Conservation (phyloP, 2,329 filamentous ascomycete genomes). For the Colletotrichum karsti region DNA sequence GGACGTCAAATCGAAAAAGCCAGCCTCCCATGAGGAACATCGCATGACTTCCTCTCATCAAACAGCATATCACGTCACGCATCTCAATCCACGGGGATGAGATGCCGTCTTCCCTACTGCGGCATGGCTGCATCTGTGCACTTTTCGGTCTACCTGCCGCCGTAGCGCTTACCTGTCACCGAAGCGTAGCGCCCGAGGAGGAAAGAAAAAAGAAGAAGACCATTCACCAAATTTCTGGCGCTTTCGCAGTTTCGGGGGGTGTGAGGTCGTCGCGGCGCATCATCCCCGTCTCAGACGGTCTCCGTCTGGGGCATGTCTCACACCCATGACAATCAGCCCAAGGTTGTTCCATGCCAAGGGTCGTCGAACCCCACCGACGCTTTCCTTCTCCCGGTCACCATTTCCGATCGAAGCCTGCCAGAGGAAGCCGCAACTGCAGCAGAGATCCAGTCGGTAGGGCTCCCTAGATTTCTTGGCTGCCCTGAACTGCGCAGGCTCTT, state of each 20-base stretch:
- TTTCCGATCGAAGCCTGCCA: constrained; percentile 19
- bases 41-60: constrained; percentile 18
- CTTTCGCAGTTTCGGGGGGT: constrained; percentile 22
- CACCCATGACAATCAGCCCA: constrained; percentile 21
- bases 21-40: background rate
- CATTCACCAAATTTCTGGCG: background rate
- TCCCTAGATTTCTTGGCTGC: constrained; percentile 17
- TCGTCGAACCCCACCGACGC: constrained; percentile 15
- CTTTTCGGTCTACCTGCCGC: background rate
- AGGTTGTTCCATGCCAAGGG: background rate
- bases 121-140: constrained; percentile 2
- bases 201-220: background rate
- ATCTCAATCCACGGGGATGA: background rate
- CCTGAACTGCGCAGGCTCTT: constrained; percentile 17
- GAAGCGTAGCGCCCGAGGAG: background rate
- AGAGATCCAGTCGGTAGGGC: constrained; percentile 6
- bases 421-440: constrained; percentile 9
- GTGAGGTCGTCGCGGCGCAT: background rate
- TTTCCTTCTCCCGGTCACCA: constrained; percentile 19
- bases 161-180: constrained; percentile 5
- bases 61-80: constrained; percentile 19
- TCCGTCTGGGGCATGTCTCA: constrained; percentile 41
- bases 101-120: background rate
- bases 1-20: background rate
- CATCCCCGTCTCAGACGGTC: constrained; percentile 34